Evolutionary conservation across 2,329 filamentous ascomycete genomes (phyloP), one percentile per base, ranked within the genome.

Genomic region (Xylariales sp.): DNA sequence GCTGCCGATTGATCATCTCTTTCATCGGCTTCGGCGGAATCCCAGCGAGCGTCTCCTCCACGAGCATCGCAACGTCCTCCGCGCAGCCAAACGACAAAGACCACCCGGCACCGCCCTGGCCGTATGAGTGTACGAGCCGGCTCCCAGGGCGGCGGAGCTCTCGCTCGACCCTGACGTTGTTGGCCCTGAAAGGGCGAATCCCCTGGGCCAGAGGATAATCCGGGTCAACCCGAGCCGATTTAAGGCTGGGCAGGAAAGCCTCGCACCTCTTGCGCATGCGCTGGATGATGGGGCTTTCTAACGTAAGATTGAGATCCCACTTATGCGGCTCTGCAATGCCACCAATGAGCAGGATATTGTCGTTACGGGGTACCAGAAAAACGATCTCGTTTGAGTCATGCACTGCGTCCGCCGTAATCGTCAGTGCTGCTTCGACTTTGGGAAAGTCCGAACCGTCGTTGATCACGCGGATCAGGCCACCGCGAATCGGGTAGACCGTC

Each of bases 31-130:
- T 49, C 8, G 55, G 53, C 11, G 51, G 49, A 14, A 47, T 28
- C 5, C 52, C 53, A 16, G 49, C 43, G 19, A 64, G 45, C 5
- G 57, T 53, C 39, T 65, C 60, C 13, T 62, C 56, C 6, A 66
- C 53, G 30, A 66, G 44, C 29, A 35, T 41, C 11, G 43, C 47
- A 14, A 64, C 59, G 30, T 67, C 62, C 16, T 49, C 48, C 10
- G 63, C 62, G 37, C 62, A 65, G 1, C 62, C 63, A 42, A 66
- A 66, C 1, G 56, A 58, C 39, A 67, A 40, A 32, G 52, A 61
- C 66, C 66, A 69, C 5, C 66, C 67, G 3, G 63, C 59, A 5
- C 63, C 66, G 5, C 65, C 65, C 33, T 70, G 66, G 2, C 67
- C 66, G 42, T 70, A 69, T 2, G 56, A 60, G 38, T 70, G 66